These are phyloP conservation scores for Blastobotrys niveus DNA, from an alignment of 1,139 yeast genomes.

Conservation along the genomic window DNA sequence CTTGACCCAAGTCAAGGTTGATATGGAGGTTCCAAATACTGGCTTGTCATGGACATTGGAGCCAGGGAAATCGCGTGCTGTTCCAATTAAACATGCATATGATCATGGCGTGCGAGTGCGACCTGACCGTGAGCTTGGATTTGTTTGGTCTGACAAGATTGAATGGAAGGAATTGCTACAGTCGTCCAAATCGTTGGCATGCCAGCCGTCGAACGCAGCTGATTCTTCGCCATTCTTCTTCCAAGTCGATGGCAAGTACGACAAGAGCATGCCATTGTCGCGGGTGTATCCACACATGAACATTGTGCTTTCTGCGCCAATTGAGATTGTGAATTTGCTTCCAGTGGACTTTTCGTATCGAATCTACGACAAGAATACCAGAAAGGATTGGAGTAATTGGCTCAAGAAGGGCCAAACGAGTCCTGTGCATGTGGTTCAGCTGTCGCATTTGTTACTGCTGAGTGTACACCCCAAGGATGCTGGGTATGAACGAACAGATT, in stretches of 20 bases:
- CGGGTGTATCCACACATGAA: conserved; percentile 81
- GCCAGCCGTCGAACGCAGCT: conserved; percentile 40
- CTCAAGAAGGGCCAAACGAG: conserved; percentile 60
- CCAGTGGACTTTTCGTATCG: conserved; percentile 78
- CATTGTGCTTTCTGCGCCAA: conserved; percentile 74
- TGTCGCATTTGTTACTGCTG: conserved; percentile 62
- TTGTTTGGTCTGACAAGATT: conserved; percentile 63
- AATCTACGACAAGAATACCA: conserved; percentile 70
- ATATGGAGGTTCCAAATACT: conserved; percentile 18
- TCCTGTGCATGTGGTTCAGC: conserved; percentile 75
- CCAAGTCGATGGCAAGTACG: conserved; percentile 66
- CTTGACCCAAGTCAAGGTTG: conserved; percentile 44
- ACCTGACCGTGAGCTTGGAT: conserved; percentile 53
- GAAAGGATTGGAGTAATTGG: conserved; percentile 60
- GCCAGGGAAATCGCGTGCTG: conserved; percentile 52
- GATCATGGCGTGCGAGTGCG: conserved; percentile 51
- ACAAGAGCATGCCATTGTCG: conserved; percentile 60
- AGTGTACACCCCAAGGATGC: conserved; percentile 64
- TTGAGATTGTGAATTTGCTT: conserved; percentile 74
- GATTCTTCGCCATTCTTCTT: conserved; percentile 47
- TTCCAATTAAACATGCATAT: conserved; percentile 71
- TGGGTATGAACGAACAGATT: conserved; percentile 66
- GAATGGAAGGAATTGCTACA: conserved; percentile 60
- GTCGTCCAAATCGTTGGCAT: conserved; percentile 51
- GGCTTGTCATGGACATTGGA: conserved; percentile 33